These are phyloP conservation scores for Naumovozyma castellii DNA, from an alignment of 805 yeast genomes.

Conservation along the genomic window DNA sequence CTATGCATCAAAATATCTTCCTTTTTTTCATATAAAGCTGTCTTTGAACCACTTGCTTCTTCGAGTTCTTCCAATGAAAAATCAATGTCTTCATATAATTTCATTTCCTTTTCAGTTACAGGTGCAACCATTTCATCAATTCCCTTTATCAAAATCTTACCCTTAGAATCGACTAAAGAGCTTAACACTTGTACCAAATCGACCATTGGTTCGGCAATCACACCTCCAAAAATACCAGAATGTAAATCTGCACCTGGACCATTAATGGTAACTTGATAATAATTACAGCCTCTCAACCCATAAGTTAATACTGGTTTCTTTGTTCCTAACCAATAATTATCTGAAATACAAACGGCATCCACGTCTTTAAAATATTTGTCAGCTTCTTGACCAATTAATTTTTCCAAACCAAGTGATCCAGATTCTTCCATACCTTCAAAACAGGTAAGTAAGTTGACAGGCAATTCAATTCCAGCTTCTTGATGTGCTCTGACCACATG, in stretches of 20 bases:
- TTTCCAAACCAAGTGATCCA: slow-evolving; percentile 88
- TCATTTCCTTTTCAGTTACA: slow-evolving; percentile 68
- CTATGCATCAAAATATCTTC: slow-evolving; percentile 90
- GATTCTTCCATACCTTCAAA: slow-evolving; percentile 99
- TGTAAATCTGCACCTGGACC: slow-evolving; percentile 98
- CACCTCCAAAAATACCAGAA: slow-evolving; percentile 95
- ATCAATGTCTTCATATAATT: slow-evolving; percentile 76
- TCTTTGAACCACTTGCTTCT: slow-evolving; percentile 79
- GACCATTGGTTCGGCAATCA: slow-evolving; percentile 94
- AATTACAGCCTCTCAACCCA: slow-evolving; percentile 94
- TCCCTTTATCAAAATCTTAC: slow-evolving; percentile 82
- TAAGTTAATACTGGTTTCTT: slow-evolving; percentile 93
- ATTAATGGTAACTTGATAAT: slow-evolving; percentile 68
- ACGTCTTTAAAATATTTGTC: slow-evolving; percentile 72
- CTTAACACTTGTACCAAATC: slow-evolving; percentile 76
- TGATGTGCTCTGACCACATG: slow-evolving; percentile 86
- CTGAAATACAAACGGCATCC: slow-evolving; percentile 91
- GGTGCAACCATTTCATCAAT: slow-evolving; percentile 92
- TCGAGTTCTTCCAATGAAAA: slow-evolving; percentile 77
- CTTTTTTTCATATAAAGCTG: slow-evolving; percentile 67
- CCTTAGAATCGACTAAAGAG: slow-evolving; percentile 68
- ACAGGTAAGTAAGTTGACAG: slow-evolving; percentile 85
- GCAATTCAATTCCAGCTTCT: slow-evolving; percentile 74
- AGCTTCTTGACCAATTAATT: slow-evolving; percentile 71
- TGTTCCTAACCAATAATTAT: slow-evolving; percentile 98